Percentiles rank a stretch among this genome's conserved stretches.
Evolutionary conservation across 2,329 filamentous ascomycete species (phyloP).

Genomic region (Exophiala aquamarina): DNA sequence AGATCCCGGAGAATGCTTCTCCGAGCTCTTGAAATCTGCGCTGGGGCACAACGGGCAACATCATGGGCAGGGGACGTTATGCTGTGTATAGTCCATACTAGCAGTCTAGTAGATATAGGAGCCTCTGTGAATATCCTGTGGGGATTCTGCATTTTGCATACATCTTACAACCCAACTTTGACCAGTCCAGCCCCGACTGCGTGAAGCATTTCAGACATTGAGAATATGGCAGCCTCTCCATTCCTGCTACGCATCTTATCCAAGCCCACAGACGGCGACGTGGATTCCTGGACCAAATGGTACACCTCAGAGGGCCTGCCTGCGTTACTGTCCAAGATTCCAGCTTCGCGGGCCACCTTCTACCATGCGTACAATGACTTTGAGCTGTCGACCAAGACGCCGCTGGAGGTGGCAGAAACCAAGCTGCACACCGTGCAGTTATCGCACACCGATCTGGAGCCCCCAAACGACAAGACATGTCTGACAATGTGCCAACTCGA

Average conservation of each 20-base stretch:
- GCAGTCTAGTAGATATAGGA: too few species aligned
- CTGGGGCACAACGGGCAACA: too few species aligned
- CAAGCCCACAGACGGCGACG: background rate
- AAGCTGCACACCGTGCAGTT: constrained; percentile 1
- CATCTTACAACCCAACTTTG: too few species aligned
- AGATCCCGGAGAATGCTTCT: too few species aligned
- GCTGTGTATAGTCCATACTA: too few species aligned
- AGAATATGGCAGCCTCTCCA: constrained; percentile 1
- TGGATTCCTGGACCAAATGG: constrained; percentile 3
- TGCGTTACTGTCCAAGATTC: background rate
- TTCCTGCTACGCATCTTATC: constrained; percentile 3
- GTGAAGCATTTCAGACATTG: too few species aligned
- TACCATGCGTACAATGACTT: constrained; percentile 7
- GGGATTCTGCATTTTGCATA: too few species aligned
- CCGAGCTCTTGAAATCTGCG: too few species aligned
- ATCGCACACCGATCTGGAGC: constrained; percentile 5
- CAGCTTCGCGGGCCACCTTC: constrained; percentile 1
- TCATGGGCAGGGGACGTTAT: too few species aligned
- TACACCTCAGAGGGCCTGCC: constrained; percentile 1
- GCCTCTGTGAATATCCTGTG: too few species aligned
- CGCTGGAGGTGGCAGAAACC: background rate
- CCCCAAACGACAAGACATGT: constrained; percentile 5
- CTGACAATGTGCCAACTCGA: constrained; percentile 6
- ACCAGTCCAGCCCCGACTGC: too few species aligned
- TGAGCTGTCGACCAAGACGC: constrained; percentile 5